These are phyloP conservation scores for Eucalyptus victrix DNA, from an alignment of 345 rosid species.

Conservation along the genomic window DNA sequence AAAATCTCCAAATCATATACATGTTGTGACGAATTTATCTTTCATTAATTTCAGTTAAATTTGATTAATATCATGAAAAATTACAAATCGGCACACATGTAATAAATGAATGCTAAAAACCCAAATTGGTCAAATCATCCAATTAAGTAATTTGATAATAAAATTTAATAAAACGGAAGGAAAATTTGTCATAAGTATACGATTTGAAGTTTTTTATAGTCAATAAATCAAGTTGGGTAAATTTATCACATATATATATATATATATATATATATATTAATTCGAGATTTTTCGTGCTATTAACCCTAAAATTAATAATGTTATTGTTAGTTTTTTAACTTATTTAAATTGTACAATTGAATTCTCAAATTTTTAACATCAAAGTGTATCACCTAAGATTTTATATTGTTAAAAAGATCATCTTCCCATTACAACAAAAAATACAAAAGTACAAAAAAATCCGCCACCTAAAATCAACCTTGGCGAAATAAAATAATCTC, in stretches of 20 bases:
- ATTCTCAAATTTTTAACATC: background rate
- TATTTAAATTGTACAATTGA: background rate
- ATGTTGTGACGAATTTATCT: no score
- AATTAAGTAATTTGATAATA: rapidly evolving
- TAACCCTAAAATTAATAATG: background rate
- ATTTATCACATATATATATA: no score
- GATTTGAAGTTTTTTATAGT: rapidly evolving
- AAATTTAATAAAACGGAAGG: rapidly evolving
- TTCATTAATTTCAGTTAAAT: no score
- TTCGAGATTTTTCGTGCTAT: rapidly evolving
- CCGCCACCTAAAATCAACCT: background rate
- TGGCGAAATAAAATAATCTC: background rate
- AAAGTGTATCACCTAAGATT: background rate
- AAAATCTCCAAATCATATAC: no score
- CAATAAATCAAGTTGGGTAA: no score
- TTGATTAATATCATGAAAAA: no score
- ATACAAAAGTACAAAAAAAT: no score
- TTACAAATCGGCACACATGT: rapidly evolving
- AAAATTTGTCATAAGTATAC: no score
- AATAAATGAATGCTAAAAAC: no score
- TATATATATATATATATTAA: no score
- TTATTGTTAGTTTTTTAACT: background rate
- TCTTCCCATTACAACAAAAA: background rate
- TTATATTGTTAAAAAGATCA: background rate
- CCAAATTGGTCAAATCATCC: rapidly evolving